Evolutionary conservation across 1,284 basidiomycete genomes (phyloP).

Genomic region (Ustilago loliicola): DNA sequence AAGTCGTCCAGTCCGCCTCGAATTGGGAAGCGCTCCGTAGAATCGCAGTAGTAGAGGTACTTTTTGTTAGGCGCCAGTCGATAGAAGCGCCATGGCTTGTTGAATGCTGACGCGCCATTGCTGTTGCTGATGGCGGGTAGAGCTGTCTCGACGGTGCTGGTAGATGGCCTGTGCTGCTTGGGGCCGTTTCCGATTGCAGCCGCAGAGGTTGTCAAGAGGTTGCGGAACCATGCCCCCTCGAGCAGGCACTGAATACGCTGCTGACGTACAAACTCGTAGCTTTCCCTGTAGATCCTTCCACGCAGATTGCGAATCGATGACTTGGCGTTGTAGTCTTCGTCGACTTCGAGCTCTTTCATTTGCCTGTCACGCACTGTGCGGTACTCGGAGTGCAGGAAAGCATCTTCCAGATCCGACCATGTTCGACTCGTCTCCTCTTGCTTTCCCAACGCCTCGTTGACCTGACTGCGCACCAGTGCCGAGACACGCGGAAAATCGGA

Average conservation of each 20-base stretch:
- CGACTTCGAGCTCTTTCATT: conserved; percentile 91
- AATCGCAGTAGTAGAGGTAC: conserved; percentile 86
- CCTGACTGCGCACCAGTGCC: conserved; percentile 86
- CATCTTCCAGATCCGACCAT: conserved; percentile 87
- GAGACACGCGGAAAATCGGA: conserved; percentile 80
- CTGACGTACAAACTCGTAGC: conserved; percentile 89
- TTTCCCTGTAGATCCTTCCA: conserved; percentile 88
- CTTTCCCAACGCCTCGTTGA: conserved; percentile 72
- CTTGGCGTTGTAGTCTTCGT: conserved; percentile 78
- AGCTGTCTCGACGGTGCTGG: conserved; percentile 39
- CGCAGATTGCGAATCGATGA: conserved; percentile 77
- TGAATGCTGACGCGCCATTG: conserved; percentile 4
- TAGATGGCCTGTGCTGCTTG: conserved; percentile 27
- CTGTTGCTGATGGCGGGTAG: conserved; percentile 9
- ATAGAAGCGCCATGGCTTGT: conserved; percentile 70
- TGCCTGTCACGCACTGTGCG: conserved; percentile 88
- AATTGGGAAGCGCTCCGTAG: conserved; percentile 80
- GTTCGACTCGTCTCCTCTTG: conserved; percentile 78
- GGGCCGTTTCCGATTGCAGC: not conserved
- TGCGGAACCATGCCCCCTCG: conserved; percentile 92
- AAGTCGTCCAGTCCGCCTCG: conserved; percentile 86
- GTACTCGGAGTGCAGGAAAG: conserved; percentile 88
- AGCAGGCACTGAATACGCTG: conserved; percentile 89
- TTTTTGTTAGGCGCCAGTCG: conserved; percentile 75
- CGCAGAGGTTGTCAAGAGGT: conserved; percentile 61